Evolutionary conservation across 768 basidiomycete species (phyloP).

Genomic region (Boletus speciosus): DNA sequence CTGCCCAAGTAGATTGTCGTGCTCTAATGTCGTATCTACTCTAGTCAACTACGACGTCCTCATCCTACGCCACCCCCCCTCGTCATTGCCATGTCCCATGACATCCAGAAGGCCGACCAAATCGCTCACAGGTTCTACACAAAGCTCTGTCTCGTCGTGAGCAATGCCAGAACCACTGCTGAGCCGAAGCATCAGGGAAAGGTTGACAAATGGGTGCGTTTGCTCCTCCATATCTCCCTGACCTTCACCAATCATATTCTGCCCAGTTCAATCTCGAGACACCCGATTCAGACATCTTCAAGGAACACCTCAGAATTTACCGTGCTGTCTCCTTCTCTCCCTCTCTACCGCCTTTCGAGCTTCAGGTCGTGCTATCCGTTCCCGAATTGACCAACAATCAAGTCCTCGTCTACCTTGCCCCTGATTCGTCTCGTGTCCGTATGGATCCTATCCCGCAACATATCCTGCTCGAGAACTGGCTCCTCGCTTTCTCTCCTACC

Average conservation of each 20-base stretch:
- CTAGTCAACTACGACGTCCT: constrained; percentile 18
- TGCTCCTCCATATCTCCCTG: not conserved
- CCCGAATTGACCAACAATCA: constrained; percentile 69
- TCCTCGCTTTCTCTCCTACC: constrained; percentile 43
- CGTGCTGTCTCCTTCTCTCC: constrained; percentile 42
- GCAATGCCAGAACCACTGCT: constrained; percentile 65
- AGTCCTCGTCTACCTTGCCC: constrained; percentile 63
- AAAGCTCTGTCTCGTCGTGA: constrained; percentile 74
- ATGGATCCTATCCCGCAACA: constrained; percentile 66
- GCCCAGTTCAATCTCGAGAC: constrained; percentile 78
- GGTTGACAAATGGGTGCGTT: constrained; percentile 79
- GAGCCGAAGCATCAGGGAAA: constrained; percentile 44
- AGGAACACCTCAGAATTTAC: constrained; percentile 57
- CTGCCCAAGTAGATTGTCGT: constrained; percentile 21
- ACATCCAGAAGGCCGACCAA: constrained; percentile 73
- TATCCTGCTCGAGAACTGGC: constrained; percentile 74
- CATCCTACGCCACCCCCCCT: not conserved
- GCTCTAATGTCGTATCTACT: constrained; percentile 29
- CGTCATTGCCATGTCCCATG: constrained; percentile 47
- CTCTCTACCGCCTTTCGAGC: constrained; percentile 47
- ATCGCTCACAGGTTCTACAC: constrained; percentile 81
- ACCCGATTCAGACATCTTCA: constrained; percentile 67
- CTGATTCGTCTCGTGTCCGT: constrained; percentile 56
- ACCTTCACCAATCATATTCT: not conserved
- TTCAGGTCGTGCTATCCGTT: constrained; percentile 67